Evolutionary conservation across 768 basidiomycete genomes (phyloP).

Genomic region (Austroboletus eburneus): DNA sequence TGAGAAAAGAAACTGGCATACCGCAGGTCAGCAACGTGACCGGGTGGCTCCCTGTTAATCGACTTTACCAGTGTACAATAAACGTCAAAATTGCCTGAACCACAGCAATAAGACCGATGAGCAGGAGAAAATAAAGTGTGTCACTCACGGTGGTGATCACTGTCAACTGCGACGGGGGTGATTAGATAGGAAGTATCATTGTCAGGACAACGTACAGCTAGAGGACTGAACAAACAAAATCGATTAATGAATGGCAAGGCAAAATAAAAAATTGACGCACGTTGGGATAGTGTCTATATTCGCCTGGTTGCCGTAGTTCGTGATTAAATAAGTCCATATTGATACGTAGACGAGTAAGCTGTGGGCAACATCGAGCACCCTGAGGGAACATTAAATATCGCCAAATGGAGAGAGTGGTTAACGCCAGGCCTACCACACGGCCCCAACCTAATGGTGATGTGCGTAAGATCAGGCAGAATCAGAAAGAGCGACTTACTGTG

Average conservation of each 20-base stretch:
- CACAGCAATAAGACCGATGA: slow-evolving; percentile 10
- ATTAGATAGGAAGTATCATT: neutral
- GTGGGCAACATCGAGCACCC: slow-evolving; percentile 37
- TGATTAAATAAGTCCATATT: slow-evolving; percentile 43
- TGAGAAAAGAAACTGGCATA: slow-evolving; percentile 39
- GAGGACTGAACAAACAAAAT: slow-evolving; percentile 11
- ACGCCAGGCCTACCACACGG: slow-evolving; percentile 19
- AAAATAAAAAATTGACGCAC: slow-evolving; percentile 23
- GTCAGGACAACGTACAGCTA: slow-evolving; percentile 22
- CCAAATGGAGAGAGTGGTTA: neutral
- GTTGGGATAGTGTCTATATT: slow-evolving; percentile 43
- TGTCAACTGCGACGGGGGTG: slow-evolving; percentile 18
- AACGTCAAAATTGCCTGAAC: slow-evolving; percentile 45
- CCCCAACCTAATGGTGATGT: slow-evolving; percentile 18
- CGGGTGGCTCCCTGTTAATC: neutral
- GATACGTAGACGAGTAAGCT: slow-evolving; percentile 38
- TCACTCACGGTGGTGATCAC: slow-evolving; percentile 29
- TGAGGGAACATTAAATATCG: neutral
- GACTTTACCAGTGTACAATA: slow-evolving; percentile 45
- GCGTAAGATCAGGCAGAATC: neutral
- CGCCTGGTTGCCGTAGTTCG: slow-evolving; percentile 36
- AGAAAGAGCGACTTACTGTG: slow-evolving; percentile 13
- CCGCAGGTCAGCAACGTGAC: neutral
- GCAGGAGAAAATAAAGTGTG: neutral
- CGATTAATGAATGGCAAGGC: neutral